Base-by-base conservation (phyloP, 1,284 basidiomycete species). In the Termitomyces sp. region DNA sequence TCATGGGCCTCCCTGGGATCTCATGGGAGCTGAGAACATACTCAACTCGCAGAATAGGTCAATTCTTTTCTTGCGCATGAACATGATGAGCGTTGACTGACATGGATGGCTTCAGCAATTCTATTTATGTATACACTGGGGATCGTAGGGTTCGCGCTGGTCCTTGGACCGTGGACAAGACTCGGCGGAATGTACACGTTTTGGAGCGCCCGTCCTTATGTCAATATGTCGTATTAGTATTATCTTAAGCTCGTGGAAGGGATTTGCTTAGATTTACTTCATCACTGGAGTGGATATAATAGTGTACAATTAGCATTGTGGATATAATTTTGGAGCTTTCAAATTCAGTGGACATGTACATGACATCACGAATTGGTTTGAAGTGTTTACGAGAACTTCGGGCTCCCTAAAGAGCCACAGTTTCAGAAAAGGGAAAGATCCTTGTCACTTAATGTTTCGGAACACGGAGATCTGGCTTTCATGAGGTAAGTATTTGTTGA, bases 1-100 rank as follows among this genome's bases (percentile, higher is more conserved):
- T 90, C 44, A 95, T 98, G 92, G 95, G 95, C 1, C 63, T 95
- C n/a, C 93, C 93, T 1, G 65, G 71, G 47, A 58, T 74, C n/a
- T 53, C 48, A 0, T 63, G 61, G 30, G 73, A 77, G 53, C 54
- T 76, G 49, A 51, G 53, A 33, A 60, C 53, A 30, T 70, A 67
- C 47, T 69, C 67, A 0, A 54, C 61, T 8, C 62, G 61, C 34
- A 68, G 61, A 43, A 63, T 54, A 51, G 58, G 74, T 79, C 46
- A 57, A 68, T 56, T 34, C 39, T 52, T 34, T n/a, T 21, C 28
- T 8, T 39, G 45, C 9, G 34, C 21, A 30, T 6, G 6, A 13
- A 46, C 24, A 1, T 15, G n/a, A 30, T 5, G 12, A 26, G n/a
- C 3, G 24, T 24, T 28, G 24, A 45, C 13, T 57, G 24, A 48